Evolutionary conservation across 192 early-diverging fungal genomes (phyloP), one percentile per base, ranked within the genome.

Genomic region (Glomus cerebriforme): DNA sequence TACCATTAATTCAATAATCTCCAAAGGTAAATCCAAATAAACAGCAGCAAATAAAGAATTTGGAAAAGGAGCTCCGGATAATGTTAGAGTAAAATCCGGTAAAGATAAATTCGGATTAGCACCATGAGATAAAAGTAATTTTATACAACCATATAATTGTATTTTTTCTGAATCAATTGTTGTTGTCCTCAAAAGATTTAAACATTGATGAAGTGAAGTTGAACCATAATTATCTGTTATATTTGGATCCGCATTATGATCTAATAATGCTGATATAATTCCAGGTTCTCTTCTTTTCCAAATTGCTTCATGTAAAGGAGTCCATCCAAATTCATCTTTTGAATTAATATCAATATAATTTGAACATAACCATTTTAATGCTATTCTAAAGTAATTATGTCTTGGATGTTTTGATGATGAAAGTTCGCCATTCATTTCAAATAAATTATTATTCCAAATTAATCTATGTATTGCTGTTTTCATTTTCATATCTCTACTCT

Each of bases 31-130:
- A 37, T 37, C 66, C n/a, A 68, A 37, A 35, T 68, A 68, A 68
- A 68, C 66, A 0, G 66, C 66, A 10, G 66, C 66, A 68, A 68
- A 68, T 68, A 68, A 68, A 68, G 32, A 68, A 68, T 68, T 68
- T 39, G 66, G 66, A 22, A 68, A 68, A 22, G 66, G 35, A 37
- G 35, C 31, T 19, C 66, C 66, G n/a, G 66, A 68, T 10, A 68
- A 39, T 17, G 66, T 68, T 37, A 68, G 24, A 22, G 66, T 39
- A n/a, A 13, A n/a, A 68, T 68, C 66, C 17, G 66, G 66, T 2
- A 68, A 17, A 22, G 66, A 39, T 68, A 68, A 39, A 68, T 68
- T 68, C 39, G 66, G 66, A 68, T 68, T 35, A 2, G 66, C 66
- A 2, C 66, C 66, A 35, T 32, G 8, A 39, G 19, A n/a, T 37